These are phyloP conservation scores for Teratosphaeria nubilosa DNA, from an alignment of 2,329 filamentous ascomycete genomes.

Conservation along the genomic window DNA sequence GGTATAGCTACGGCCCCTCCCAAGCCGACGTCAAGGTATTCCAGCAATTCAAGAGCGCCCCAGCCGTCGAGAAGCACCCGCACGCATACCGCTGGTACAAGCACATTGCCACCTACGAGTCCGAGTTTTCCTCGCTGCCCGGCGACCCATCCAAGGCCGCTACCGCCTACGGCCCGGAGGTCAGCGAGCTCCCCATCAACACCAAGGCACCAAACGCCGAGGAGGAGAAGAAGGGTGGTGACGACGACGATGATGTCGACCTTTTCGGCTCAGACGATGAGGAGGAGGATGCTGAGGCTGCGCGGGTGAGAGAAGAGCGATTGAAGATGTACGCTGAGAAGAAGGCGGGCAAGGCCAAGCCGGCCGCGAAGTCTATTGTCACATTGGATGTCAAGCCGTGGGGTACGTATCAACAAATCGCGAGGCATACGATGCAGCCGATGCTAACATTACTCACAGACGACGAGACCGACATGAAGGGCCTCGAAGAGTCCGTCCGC, in stretches of 20 bases:
- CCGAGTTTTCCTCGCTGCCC: constrained; percentile 81
- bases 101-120: constrained; percentile 88
- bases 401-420: constrained; percentile 52
- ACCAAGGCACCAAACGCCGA: constrained; percentile 62
- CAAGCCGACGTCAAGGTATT: constrained; percentile 95
- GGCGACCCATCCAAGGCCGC: constrained; percentile 84
- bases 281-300: constrained; percentile 85
- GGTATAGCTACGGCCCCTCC: constrained; percentile 53
- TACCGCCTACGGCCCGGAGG: constrained; percentile 85
- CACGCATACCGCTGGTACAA: constrained; percentile 97
- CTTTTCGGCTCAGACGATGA: constrained; percentile 90
- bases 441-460: constrained; percentile 17
- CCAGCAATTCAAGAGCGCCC: constrained; percentile 72
- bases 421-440: not conserved
- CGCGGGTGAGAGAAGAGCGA: constrained; percentile 73
- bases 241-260: constrained; percentile 78
- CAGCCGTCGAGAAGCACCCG: constrained; percentile 79
- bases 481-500: constrained; percentile 71
- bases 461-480: constrained; percentile 80
- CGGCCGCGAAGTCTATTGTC: constrained; percentile 88
- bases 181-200: constrained; percentile 66
- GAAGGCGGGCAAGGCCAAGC: constrained; percentile 90
- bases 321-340: constrained; percentile 92
- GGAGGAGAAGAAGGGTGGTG: constrained; percentile 41
- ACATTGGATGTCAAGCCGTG: constrained; percentile 97